Evolutionary conservation across 179 eudicot genomes (phyloP).

Genomic region (Carnegiea gigantea): DNA sequence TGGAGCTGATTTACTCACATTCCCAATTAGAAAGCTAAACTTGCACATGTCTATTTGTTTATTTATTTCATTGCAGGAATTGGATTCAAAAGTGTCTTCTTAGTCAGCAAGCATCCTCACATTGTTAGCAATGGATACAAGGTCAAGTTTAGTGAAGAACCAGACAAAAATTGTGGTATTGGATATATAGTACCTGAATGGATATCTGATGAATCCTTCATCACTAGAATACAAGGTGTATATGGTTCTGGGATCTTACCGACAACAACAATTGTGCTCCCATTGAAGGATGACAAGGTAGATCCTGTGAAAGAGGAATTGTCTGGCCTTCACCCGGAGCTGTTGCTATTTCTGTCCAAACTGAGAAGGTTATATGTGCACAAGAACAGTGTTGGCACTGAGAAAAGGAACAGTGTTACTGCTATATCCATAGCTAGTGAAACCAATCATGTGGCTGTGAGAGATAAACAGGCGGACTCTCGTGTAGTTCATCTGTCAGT

Average conservation of each 20-base stretch:
- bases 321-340: slow-evolving; percentile 39
- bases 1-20: no score
- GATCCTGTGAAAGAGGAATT: slow-evolving; percentile 41
- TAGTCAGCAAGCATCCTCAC: slow-evolving; percentile 27
- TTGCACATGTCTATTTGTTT: background rate
- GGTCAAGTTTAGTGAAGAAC: slow-evolving; percentile 44
- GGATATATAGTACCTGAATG: slow-evolving; percentile 57
- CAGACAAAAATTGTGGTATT: slow-evolving; percentile 33
- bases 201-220: slow-evolving; percentile 28
- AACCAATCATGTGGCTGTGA: slow-evolving; percentile 22
- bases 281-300: slow-evolving; percentile 41
- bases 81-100: slow-evolving; percentile 41
- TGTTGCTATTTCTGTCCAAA: slow-evolving; percentile 41
- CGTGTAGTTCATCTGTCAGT: slow-evolving; percentile 34
- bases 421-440: slow-evolving; percentile 48
- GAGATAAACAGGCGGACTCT: slow-evolving; percentile 33
- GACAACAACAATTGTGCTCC: slow-evolving; percentile 41
- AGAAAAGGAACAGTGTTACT: slow-evolving; percentile 11
- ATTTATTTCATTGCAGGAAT: slow-evolving; percentile 23
- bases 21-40: background rate
- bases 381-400: background rate
- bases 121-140: slow-evolving; percentile 38
- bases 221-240: slow-evolving; percentile 29
- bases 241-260: slow-evolving; percentile 39
- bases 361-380: slow-evolving; percentile 36